Base-by-base conservation (phyloP, 306 rosid genomes). In the Prunus mongolica region DNA sequence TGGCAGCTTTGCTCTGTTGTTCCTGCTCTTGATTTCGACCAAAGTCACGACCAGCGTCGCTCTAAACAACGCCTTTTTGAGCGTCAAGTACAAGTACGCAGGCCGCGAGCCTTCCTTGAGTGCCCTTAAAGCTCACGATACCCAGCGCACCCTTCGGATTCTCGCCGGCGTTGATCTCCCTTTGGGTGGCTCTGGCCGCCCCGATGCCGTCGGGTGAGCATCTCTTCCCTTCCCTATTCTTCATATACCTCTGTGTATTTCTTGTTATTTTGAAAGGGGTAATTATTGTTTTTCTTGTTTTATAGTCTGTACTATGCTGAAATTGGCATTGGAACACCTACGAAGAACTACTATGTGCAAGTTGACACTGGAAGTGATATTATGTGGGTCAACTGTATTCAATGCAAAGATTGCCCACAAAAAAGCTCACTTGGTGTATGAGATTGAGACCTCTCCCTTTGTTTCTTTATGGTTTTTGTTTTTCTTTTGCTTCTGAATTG, bases 291-390 rank as follows among this genome's bases (percentile, higher is more conserved):
- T 51, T 22, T 55, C 62, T 56, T 27, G 65, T 79, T 75, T 50
- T 89, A 71, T 74, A 95, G 99, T 88, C 96, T 95, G 74, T 95
- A 95, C 84, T 95, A 90, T 80, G 99, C 99, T 18, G 89, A 86
- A 88, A 95, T 95, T 79, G 97, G 97, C 78, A 95, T 95, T 81
- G 99, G 99, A 78, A 92, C 97, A 63, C 99, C 99, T 74, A 54
- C 93, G 2, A 88, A 86, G 88, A 86, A 90, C 77, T 95, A 92
- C 72, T 95, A 95, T 83, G 89, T 92, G 18, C 99, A 95, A 71
- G 99, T 95, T 13, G 99, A 95, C 74, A 95, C 99, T 12, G 97
- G 99, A 69, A 95, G 92, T 80, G 99, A 95, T 74, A 90, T 95
- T 67, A 93, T 95, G 97, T 95, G 97, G 99, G 92, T 95, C 55